These are phyloP conservation scores for Leccinum rimulosum DNA, from an alignment of 768 basidiomycete genomes.

Conservation along the genomic window DNA sequence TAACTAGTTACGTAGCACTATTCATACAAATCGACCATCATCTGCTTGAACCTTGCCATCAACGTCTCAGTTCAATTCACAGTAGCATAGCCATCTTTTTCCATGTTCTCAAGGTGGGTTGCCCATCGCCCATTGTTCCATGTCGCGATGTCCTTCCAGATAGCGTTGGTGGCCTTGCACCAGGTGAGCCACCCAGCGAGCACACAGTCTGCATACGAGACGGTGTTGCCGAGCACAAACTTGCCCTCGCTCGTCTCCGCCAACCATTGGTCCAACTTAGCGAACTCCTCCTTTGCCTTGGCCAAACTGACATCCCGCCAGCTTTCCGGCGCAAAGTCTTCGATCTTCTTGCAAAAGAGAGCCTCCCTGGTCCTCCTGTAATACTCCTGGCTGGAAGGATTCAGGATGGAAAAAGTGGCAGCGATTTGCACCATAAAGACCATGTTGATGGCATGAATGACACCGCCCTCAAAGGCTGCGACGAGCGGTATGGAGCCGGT, in stretches of 20 bases:
- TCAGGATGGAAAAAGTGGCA: conserved; percentile 14
- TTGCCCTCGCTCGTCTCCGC: conserved; percentile 23
- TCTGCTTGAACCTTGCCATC: too few relatives aligned
- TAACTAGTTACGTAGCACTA: too few relatives aligned
- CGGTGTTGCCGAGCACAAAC: conserved; percentile 35
- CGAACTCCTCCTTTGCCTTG: conserved; percentile 26
- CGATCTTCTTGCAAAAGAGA: conserved; percentile 32
- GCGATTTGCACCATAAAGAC: conserved; percentile 17
- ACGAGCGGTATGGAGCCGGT: too few relatives aligned
- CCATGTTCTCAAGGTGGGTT: conserved; percentile 30
- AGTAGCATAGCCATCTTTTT: conserved; percentile 29
- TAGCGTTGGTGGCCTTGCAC: conserved; percentile 29
- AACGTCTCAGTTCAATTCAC: not conserved
- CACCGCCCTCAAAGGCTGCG: too few relatives aligned
- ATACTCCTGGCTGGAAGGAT: conserved; percentile 29
- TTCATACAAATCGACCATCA: too few relatives aligned
- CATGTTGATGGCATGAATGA: conserved; percentile 9
- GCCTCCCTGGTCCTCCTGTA: conserved; percentile 36
- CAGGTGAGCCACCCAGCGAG: conserved; percentile 36
- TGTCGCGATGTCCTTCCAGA: conserved; percentile 33
- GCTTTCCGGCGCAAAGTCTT: conserved; percentile 35
- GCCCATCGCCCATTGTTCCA: conserved; percentile 43
- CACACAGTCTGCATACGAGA: conserved; percentile 37
- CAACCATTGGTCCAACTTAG: conserved; percentile 30
- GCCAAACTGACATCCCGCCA: conserved; percentile 27